Base-by-base conservation (phyloP, 202 grass and related monocot species). In the Bolboschoenoplectus hybrid region DNA sequence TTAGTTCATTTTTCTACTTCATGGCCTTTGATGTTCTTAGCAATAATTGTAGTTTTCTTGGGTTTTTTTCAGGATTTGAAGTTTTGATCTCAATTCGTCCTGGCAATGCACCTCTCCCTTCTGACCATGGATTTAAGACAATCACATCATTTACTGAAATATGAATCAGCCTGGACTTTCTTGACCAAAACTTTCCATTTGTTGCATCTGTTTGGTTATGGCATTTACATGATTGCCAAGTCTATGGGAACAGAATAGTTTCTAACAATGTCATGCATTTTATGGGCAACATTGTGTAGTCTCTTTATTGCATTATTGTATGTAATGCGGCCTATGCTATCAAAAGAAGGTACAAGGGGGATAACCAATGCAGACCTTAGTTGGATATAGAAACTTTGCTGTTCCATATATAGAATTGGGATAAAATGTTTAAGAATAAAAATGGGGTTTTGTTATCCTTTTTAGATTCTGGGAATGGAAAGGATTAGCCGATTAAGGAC, bases 111-210 rank as follows among this genome's bases (percentile, higher is more conserved):
- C 89, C 82, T 35, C 88, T 98, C 43, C 93, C 93, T 34, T 87
- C 88, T 58, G 88, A 94, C 40, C 95, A 95, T 75, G 90, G 88
- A 16, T 98, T 98, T 81, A 66, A 75, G 45, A 98, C 93, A 2
- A 81, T 98, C 76, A 90, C 74, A 13, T 95, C 91, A 36, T 98
- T 98, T 41, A 78, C 58, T 1, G 91, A 98, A 80, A 90, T 98
- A 76, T 93, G 73, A 82, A 84, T 82, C 6, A 67, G 3, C 72
- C 0, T 36, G 26, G 72, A 51, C 1, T 34, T 36, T 35, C 20
- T 32, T 50, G 61, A 63, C 45, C 19, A 13, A 14, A 63, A 16
- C 2, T 39, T 50, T 74, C 3, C 44, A 26, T 45, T 39, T 50
- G 70, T 26, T 26, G 44, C n/a, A 26, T 74, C 9, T 50, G 46